A percentile compares a stretch with the other conserved stretches of the same genome.
Conservation (phyloP, 1,139 yeast genomes). For the Tardiomyces depauwii region DNA sequence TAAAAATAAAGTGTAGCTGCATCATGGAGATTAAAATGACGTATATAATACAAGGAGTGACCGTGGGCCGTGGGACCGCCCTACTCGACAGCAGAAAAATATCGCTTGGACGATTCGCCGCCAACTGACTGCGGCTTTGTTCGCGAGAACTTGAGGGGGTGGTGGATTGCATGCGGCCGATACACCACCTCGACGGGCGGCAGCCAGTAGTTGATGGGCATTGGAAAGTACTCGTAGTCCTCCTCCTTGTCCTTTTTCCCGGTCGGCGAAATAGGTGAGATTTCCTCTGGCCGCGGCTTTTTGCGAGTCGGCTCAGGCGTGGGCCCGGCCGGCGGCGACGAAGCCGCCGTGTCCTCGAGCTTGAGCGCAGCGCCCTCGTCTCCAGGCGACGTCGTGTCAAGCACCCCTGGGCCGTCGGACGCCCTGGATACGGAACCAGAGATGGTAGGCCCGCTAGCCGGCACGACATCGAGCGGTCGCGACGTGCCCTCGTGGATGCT, state of each 20-base stretch:
- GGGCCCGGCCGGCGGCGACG: not conserved
- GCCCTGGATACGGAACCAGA: no score
- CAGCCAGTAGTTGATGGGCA: conserved; percentile 43
- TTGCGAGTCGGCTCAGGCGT: not conserved
- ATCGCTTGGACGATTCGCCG: conserved; percentile 31
- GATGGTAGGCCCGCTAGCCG: no score
- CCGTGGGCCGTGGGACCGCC: no score
- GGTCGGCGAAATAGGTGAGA: not conserved
- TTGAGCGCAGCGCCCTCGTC: not conserved
- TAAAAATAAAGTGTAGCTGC: no score
- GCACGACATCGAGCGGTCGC: not conserved
- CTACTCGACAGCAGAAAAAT: conserved; percentile 32
- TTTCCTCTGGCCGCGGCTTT: not conserved
- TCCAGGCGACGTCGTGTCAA: not conserved
- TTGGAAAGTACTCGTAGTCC: conserved; percentile 44
- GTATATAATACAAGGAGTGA: no score
- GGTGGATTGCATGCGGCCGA: conserved; percentile 50
- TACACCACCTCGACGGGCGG: conserved; percentile 53
- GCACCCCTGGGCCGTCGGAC: not conserved
- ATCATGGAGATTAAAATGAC: no score
- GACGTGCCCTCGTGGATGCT: conserved; percentile 10
- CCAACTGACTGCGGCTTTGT: conserved; percentile 8
- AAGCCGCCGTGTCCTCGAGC: not conserved
- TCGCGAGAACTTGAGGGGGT: conserved; percentile 18
- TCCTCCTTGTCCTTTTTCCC: conserved; percentile 3